Base-by-base conservation (phyloP, 1,284 basidiomycete genomes). In the Austropuccinia psidii region DNA sequence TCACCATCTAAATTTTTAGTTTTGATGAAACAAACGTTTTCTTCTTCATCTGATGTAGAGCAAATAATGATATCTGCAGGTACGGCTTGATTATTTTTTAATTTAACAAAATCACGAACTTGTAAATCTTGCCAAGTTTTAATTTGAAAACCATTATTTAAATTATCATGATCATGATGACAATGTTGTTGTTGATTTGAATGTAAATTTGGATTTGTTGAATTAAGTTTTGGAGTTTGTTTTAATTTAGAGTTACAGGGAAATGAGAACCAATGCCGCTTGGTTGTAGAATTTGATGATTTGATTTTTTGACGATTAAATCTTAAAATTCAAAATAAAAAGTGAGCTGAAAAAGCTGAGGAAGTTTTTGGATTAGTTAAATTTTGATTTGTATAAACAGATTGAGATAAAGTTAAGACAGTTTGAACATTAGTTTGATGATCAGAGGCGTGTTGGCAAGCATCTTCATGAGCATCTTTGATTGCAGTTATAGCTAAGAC, bases 1-100 rank as follows among this genome's bases (percentile, higher is more conserved):
- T 99, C 96, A 50, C 96, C 96, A 79, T 99, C 96, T 57, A 99
- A 84, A 79, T 97, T 98, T 85, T 98, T 98, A 49, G 96, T 98
- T 85, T 99, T 96, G 75, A 98, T 88, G 81, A 89, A 99, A 60
- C 92, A 92, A 13, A 95, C 90, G 80, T 98, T 93, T 81, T 97
- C 96, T 65, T 97, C 94, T 5, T 35, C 21, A 80, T 98, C 96
- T n/a, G 91, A 94, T 0, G 96, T 97, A 0, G 94, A 84, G 81
- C 93, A 97, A 76, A 99, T 90, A 76, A 98, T 86, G 76, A 98
- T 85, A 80, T 99, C 83, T 0, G 95, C 95, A 0, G 96, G 95
- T 64, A 99, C 85, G 6, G 87, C 83, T 77, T 98, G 91, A 81
- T 93, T 86, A 79, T 94, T 89, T 81, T 86, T 84, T 76, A 99